Base-by-base conservation (phyloP, 805 yeast genomes). In the Ogataea paraovalis region DNA sequence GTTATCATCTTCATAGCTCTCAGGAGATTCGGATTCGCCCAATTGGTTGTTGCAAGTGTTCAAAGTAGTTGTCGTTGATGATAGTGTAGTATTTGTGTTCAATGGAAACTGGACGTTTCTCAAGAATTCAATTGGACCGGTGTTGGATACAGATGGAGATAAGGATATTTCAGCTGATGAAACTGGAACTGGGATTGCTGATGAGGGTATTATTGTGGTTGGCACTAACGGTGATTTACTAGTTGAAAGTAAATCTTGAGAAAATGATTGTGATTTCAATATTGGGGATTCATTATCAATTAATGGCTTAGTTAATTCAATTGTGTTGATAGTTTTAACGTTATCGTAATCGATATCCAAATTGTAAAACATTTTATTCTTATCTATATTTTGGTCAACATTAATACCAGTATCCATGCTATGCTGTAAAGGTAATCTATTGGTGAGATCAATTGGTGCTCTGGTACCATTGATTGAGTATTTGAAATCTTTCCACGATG, bases 231-330 rank as follows among this genome's bases (percentile, higher is more conserved):
- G 30, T 19, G 37, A 30, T 12, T 30, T 30, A 30, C 14, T 7
- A 18, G 27, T 18, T 3, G 33, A 40, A 18, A 50, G 43, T 8
- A 47, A 25, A 30, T 50, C 50, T 10, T 46, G 46, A 3, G 46
- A 28, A 27, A 45, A 6, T 13, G 45, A 45, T 37, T 55, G 58
- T 16, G 59, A 55, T 37, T 55, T 55, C 40, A 55, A 49, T 41
- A 55, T 41, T 8, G 59, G 59, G 20, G 59, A 55, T 19, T 44
- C 19, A 7, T 38, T 42, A 21, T 20, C 37, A 12, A 41, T 34
- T 19, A 52, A 36, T 16, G 61, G 61, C 41, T 50, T 56, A 20
- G 57, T 57, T 41, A 57, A 47, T 32, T 57, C 60, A 34, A 45
- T 50, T 2, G 58, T 57, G 27, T 57, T 53, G 30, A 57, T 56